Conservation (phyloP, 2,329 filamentous ascomycete species). For the Domatiomyces globalis region DNA sequence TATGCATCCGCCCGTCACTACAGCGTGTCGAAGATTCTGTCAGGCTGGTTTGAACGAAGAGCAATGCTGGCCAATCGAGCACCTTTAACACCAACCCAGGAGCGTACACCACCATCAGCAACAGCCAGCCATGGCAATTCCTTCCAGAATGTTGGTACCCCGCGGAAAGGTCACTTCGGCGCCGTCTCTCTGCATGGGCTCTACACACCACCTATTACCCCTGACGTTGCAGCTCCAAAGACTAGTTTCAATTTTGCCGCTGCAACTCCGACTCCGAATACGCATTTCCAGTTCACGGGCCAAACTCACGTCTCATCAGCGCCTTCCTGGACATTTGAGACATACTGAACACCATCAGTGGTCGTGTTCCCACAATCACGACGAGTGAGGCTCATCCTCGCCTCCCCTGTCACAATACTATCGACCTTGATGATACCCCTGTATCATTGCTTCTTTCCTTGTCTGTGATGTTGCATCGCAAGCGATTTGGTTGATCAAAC, state of each 20-base stretch:
- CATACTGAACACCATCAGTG: not conserved
- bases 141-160: conserved; percentile 15
- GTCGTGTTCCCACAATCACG: not conserved
- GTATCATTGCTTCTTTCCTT: conserved; percentile 1
- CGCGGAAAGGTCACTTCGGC: conserved; percentile 16
- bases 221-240: conserved; percentile 23
- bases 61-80: conserved; percentile 35
- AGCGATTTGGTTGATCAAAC: not conserved
- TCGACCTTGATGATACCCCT: conserved; percentile 1
- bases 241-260: conserved; percentile 21
- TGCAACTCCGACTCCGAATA: conserved; percentile 15
- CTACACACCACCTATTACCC: conserved; percentile 35
- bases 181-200: conserved; percentile 25
- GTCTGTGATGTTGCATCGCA: conserved; percentile 1
- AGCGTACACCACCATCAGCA: conserved; percentile 25
- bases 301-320: not conserved
- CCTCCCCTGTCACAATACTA: not conserved
- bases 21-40: conserved; percentile 48
- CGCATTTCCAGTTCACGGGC: conserved; percentile 1
- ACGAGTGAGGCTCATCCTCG: not conserved
- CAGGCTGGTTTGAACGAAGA: conserved; percentile 52
- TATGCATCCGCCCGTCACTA: conserved; percentile 54
- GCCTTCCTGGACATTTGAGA: not conserved
- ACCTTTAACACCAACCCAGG: conserved; percentile 16
- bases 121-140: conserved; percentile 4